phyloP scores from a whole-genome alignment of 2,329 filamentous ascomycete genomes.

The Tolypocladium cylindrosporum region DNA sequence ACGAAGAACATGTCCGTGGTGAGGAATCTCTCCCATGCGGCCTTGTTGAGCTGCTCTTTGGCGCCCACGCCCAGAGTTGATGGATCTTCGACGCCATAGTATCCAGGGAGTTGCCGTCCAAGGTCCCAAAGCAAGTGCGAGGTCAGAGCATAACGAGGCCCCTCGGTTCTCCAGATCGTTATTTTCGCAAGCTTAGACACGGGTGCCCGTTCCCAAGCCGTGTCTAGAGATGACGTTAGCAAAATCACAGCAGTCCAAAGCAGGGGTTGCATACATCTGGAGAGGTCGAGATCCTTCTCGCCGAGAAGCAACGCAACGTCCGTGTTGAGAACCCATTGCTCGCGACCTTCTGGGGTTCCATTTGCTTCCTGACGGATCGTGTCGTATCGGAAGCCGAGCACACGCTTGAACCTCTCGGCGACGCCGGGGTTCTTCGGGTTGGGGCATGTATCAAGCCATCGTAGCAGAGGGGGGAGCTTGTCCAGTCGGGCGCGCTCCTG shows the following conservation, averaged over 20 bases:
- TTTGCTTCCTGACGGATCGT: constrained; percentile 46
- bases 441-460: constrained; percentile 45
- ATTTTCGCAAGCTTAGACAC: constrained; percentile 44
- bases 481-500: constrained; percentile 43
- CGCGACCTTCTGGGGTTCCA: constrained; percentile 45
- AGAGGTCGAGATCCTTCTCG: constrained; percentile 51
- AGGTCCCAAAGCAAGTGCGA: constrained; percentile 40
- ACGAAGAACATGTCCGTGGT: constrained; percentile 57
- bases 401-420: constrained; percentile 43
- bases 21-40: constrained; percentile 43
- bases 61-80: constrained; percentile 30
- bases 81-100: constrained; percentile 38
- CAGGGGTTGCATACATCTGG: constrained; percentile 39
- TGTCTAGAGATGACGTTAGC: constrained; percentile 29
- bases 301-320: constrained; percentile 54
- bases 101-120: constrained; percentile 40
- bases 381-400: constrained; percentile 54
- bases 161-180: constrained; percentile 49
- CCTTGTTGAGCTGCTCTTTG: constrained; percentile 35
- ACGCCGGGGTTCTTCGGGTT: constrained; percentile 41
- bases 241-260: not conserved
- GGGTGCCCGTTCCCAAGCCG: constrained; percentile 47
- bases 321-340: constrained; percentile 57
- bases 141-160: constrained; percentile 45
- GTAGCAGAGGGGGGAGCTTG: constrained; percentile 49